phyloP scores from a whole-genome alignment of 2,329 filamentous ascomycete genomes.

The Lachnum nothofagi region DNA sequence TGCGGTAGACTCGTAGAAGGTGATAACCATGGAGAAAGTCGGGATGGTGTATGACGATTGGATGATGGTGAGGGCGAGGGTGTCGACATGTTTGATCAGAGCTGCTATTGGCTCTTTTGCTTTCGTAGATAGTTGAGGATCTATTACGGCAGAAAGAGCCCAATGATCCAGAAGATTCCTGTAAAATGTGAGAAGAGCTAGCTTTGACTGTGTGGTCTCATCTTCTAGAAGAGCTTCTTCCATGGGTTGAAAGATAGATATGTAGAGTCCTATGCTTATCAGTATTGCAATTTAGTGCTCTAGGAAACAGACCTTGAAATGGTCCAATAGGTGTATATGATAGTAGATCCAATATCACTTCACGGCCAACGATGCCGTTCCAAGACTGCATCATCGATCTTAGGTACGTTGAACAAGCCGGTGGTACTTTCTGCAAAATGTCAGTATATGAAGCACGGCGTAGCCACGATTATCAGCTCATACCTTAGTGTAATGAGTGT shows the following conservation, averaged over 20 bases:
- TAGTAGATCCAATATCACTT: constrained; percentile 54
- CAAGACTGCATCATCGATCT: constrained; percentile 53
- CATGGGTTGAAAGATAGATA: constrained; percentile 45
- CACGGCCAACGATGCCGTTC: constrained; percentile 54
- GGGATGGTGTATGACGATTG: constrained; percentile 45
- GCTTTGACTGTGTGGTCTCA: constrained; percentile 45
- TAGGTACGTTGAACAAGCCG: constrained; percentile 43
- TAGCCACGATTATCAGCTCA: not conserved
- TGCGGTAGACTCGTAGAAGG: constrained; percentile 64
- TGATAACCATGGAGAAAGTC: constrained; percentile 54
- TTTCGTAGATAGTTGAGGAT: constrained; percentile 21
- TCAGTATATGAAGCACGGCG: constrained; percentile 16
- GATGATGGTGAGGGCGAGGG: constrained; percentile 54
- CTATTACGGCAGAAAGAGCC: constrained; percentile 43
- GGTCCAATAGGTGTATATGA: constrained; percentile 49
- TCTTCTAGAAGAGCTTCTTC: constrained; percentile 49
- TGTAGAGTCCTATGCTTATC: constrained; percentile 43
- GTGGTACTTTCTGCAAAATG: constrained; percentile 28
- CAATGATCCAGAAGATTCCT: constrained; percentile 59
- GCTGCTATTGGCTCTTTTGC: constrained; percentile 33
- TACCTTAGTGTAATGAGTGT: constrained; percentile 54
- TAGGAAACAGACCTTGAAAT: constrained; percentile 47
- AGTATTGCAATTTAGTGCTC: constrained; percentile 6
- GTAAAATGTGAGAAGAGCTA: constrained; percentile 62
- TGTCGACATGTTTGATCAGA: constrained; percentile 47